Evolutionary conservation across 2,329 filamentous ascomycete species (phyloP).

Genomic region (Stagonosporopsis cucurbitacearum): DNA sequence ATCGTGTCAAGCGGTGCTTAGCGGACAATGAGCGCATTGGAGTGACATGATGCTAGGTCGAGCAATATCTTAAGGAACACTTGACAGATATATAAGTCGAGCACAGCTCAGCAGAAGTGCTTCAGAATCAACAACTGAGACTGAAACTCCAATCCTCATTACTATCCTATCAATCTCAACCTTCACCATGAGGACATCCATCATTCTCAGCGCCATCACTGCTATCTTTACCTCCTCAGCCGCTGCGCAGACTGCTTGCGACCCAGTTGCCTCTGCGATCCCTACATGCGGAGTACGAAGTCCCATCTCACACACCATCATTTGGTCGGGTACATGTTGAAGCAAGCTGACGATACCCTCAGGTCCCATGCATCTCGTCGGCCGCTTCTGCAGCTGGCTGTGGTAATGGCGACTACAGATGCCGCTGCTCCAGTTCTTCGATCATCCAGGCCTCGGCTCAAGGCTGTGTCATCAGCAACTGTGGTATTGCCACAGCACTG

Average conservation of each 20-base stretch:
- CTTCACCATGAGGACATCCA: slow-evolving; percentile 6
- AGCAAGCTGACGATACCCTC: background rate
- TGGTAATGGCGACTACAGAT: slow-evolving; percentile 15
- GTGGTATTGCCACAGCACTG: slow-evolving; percentile 21
- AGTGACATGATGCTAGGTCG: background rate
- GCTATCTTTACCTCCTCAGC: slow-evolving; percentile 8
- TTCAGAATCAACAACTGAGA: background rate
- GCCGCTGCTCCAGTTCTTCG: slow-evolving; percentile 21
- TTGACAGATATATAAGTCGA: slow-evolving; percentile 1
- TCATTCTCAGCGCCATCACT: slow-evolving; percentile 9
- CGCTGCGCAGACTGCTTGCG: slow-evolving; percentile 23
- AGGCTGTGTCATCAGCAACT: slow-evolving; percentile 21
- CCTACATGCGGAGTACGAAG: slow-evolving; percentile 21
- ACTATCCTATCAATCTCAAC: background rate
- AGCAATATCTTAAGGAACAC: background rate
- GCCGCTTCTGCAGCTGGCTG: slow-evolving; percentile 20
- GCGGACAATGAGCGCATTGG: background rate
- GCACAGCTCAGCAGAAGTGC: background rate
- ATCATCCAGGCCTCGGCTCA: slow-evolving; percentile 20
- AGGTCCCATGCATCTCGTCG: slow-evolving; percentile 19
- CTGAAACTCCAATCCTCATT: background rate
- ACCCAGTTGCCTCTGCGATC: slow-evolving; percentile 17
- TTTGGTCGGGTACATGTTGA: background rate
- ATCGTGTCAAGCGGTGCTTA: background rate
- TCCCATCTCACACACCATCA: background rate